phyloP scores from a whole-genome alignment of 768 basidiomycete genomes.

The Tubosaeta brunneosetosa region DNA sequence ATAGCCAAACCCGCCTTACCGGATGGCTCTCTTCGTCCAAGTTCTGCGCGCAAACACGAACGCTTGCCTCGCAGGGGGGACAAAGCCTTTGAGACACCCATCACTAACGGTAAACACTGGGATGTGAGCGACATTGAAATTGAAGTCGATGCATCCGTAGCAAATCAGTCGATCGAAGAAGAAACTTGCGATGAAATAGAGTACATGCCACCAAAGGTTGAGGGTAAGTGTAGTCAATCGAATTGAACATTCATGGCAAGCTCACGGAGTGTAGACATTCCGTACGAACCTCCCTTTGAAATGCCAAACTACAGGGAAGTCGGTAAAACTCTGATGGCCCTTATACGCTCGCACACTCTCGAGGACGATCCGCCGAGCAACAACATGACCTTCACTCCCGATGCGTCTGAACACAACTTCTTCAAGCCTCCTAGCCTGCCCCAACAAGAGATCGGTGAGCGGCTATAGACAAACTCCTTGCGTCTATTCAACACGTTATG shows the following conservation, averaged over 20 bases:
- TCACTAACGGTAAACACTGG: constrained; percentile 66
- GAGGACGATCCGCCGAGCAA: constrained; percentile 29
- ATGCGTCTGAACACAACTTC: constrained; percentile 19
- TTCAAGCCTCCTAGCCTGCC: constrained; percentile 17
- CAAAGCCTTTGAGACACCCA: constrained; percentile 61
- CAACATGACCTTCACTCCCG: constrained; percentile 17
- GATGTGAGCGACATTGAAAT: constrained; percentile 61
- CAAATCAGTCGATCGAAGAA: constrained; percentile 23
- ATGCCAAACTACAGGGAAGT: constrained; percentile 45
- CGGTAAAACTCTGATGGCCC: constrained; percentile 34
- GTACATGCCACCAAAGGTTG: constrained; percentile 51
- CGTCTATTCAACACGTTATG: neutral
- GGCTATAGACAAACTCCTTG: neutral
- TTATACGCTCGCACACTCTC: constrained; percentile 32
- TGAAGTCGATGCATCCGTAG: constrained; percentile 22
- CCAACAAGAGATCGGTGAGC: constrained; percentile 24
- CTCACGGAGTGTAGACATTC: constrained; percentile 28
- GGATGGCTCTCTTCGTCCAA: constrained; percentile 53
- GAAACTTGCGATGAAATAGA: constrained; percentile 46
- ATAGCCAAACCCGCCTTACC: constrained; percentile 35
- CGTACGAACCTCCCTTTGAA: constrained; percentile 45
- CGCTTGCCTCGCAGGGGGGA: constrained; percentile 49
- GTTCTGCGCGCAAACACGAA: constrained; percentile 61
- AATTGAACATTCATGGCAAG: neutral
- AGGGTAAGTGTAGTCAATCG: constrained; percentile 34